Conservation (phyloP, 176 grass and related monocot genomes). For the Hordeum vulgare region DNA sequence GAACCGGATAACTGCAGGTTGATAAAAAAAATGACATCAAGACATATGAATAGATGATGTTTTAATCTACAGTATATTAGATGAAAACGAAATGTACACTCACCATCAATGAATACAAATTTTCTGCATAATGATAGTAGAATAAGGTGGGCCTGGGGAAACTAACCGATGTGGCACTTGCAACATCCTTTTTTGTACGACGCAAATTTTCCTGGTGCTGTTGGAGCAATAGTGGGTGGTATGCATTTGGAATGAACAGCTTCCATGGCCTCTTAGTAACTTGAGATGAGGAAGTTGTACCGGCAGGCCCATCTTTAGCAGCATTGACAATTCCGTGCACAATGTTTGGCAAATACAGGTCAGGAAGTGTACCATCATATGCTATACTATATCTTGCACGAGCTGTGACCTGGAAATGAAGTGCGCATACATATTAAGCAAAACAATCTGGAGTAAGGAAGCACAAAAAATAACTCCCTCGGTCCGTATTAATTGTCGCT, state of each 20-base stretch:
- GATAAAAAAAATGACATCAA: neutral
- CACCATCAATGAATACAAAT: neutral
- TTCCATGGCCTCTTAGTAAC: slow-evolving; percentile 43
- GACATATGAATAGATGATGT: neutral
- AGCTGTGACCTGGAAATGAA: slow-evolving; percentile 50
- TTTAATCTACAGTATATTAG: neutral
- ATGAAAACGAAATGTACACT: neutral
- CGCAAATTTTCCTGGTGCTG: slow-evolving; percentile 47
- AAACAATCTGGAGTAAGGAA: slow-evolving; percentile 4
- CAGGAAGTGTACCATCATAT: slow-evolving; percentile 56
- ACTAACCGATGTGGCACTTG: slow-evolving; percentile 51
- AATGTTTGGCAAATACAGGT: slow-evolving; percentile 55
- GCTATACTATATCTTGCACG: slow-evolving; percentile 68
- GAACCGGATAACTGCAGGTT: slow-evolving; percentile 1
- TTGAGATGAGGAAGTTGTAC: slow-evolving; percentile 12
- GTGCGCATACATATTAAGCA: neutral
- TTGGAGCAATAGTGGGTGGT: slow-evolving; percentile 70
- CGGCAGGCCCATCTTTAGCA: slow-evolving; percentile 15
- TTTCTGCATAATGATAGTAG: neutral
- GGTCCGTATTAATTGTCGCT: too few species aligned
- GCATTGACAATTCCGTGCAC: slow-evolving; percentile 1
- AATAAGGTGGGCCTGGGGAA: slow-evolving; percentile 12
- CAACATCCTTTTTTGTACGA: slow-evolving; percentile 51
- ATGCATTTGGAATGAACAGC: slow-evolving; percentile 65
- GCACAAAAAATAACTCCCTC: neutral